Evolutionary conservation across 169 alveolate species (phyloP).

Genomic region (Plasmodium coatneyi): DNA sequence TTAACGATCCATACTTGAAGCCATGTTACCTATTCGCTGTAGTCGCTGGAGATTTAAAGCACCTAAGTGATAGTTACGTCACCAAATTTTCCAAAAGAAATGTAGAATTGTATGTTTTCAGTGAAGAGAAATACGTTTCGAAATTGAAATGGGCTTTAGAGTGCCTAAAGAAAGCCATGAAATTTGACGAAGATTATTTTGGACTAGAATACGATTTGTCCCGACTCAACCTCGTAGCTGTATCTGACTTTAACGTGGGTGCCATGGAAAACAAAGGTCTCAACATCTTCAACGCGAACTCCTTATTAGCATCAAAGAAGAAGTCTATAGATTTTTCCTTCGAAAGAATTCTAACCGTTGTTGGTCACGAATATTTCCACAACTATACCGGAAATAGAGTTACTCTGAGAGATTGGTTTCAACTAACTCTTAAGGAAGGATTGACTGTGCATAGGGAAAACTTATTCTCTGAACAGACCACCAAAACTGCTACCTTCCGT

Average conservation of each 20-base stretch:
- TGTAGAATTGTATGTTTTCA: conserved; percentile 85
- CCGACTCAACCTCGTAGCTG: conserved; percentile 91
- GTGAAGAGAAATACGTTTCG: conserved; percentile 87
- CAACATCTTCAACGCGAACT: conserved; percentile 91
- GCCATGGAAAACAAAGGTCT: conserved; percentile 96
- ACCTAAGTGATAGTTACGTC: conserved; percentile 82
- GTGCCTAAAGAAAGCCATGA: conserved; percentile 90
- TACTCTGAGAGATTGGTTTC: conserved; percentile 95
- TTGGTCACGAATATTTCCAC: conserved; percentile 96
- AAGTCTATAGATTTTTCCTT: conserved; percentile 91
- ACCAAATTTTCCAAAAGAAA: conserved; percentile 85
- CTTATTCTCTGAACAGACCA: conserved; percentile 86
- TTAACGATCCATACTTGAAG: conserved; percentile 92
- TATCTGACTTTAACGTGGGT: conserved; percentile 92
- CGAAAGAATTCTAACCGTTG: conserved; percentile 89
- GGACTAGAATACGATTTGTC: conserved; percentile 93
- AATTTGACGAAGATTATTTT: conserved; percentile 93
- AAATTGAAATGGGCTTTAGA: conserved; percentile 91
- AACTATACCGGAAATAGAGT: conserved; percentile 96
- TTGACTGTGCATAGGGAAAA: conserved; percentile 94
- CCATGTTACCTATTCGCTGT: conserved; percentile 94
- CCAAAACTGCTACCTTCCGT: conserved; percentile 87
- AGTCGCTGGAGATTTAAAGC: conserved; percentile 92
- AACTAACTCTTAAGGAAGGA: conserved; percentile 94
- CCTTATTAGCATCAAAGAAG: conserved; percentile 90